A percentile compares a stretch with the other conserved stretches of the same genome.
These are phyloP conservation scores for Galeopsis tetrahit DNA, from an alignment of 257 asterid species.

Conservation along the genomic window DNA sequence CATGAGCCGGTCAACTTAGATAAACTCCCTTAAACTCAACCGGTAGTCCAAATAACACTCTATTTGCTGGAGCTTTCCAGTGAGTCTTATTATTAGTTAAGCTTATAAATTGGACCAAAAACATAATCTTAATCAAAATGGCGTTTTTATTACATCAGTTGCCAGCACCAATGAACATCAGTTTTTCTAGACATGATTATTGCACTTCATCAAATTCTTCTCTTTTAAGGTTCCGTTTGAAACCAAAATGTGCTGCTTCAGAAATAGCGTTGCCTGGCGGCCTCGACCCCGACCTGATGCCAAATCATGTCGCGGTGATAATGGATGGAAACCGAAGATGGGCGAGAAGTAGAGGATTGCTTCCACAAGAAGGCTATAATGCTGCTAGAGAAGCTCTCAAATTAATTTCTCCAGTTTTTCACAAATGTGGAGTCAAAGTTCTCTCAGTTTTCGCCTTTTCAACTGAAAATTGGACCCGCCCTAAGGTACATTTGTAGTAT, in stretches of 20 bases:
- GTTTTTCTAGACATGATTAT: not conserved
- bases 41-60: not conserved
- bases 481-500: not conserved
- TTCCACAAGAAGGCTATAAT: not conserved
- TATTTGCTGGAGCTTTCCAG: not conserved
- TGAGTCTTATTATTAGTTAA: not conserved
- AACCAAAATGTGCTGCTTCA: not conserved
- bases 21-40: not conserved
- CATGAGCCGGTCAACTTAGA: not conserved
- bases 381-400: not conserved
- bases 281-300: not conserved
- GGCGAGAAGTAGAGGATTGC: not conserved
- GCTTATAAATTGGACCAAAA: not conserved
- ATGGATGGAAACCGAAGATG: not conserved
- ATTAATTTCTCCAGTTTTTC: not conserved
- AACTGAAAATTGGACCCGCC: not conserved
- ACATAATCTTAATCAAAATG: not conserved
- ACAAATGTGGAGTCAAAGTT: not conserved
- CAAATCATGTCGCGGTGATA: not conserved
- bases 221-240: not conserved
- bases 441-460: not conserved
- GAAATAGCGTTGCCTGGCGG: not conserved
- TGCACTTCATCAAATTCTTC: not conserved
- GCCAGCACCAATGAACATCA: not conserved
- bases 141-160: not conserved